Conservation (phyloP, 2,329 filamentous ascomycete genomes). For the Talaromyces atroroseus region DNA sequence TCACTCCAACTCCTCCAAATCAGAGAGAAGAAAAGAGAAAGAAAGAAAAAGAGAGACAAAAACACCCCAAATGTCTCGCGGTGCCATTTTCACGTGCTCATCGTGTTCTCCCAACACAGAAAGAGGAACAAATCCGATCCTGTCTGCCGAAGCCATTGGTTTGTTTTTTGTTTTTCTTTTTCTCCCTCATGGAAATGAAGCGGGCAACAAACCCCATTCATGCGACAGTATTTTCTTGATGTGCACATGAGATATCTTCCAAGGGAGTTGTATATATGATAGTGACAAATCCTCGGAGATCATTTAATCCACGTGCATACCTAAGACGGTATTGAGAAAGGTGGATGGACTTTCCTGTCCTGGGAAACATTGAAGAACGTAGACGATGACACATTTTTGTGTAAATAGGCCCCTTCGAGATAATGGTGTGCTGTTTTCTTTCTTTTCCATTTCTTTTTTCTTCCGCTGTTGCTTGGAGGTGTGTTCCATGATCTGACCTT, state of each 20-base stretch:
- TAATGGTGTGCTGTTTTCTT: not conserved
- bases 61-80: constrained; percentile 16
- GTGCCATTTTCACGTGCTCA: constrained; percentile 3
- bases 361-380: not conserved
- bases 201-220: constrained; percentile 20
- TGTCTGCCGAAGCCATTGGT: constrained; percentile 42
- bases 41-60: constrained; percentile 3
- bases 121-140: not conserved
- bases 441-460: constrained; percentile 1
- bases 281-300: constrained; percentile 1
- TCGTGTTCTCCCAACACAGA: not conserved
- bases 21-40: not conserved
- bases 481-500: constrained; percentile 38
- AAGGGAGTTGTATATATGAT: not conserved
- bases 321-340: not conserved
- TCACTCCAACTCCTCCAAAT: constrained; percentile 16
- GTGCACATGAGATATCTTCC: not conserved
- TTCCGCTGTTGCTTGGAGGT: constrained; percentile 17
- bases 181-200: constrained; percentile 34
- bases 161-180: constrained; percentile 29
- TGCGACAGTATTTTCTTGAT: constrained; percentile 5
- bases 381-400: not conserved
- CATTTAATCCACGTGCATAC: not conserved
- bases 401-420: constrained; percentile 12
- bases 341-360: not conserved